Conservation (phyloP, 2,329 filamentous ascomycete genomes). For the Pseudofabraea citricarpa region DNA sequence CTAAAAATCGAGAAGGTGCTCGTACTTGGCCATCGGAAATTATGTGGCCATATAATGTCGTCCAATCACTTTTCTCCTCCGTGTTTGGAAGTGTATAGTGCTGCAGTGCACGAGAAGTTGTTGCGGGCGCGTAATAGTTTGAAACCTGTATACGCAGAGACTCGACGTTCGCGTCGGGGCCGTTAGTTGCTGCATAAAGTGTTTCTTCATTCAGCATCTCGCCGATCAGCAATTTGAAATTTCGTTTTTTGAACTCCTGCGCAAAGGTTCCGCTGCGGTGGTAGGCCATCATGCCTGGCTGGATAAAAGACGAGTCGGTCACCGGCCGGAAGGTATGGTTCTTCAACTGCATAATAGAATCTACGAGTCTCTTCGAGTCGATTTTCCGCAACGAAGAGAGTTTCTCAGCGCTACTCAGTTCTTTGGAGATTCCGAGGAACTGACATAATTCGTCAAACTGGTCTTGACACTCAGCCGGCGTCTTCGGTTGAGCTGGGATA, state of each 20-base stretch:
- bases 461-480: slow-evolving; percentile 28
- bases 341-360: slow-evolving; percentile 32
- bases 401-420: slow-evolving; percentile 24
- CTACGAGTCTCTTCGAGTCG: slow-evolving; percentile 27
- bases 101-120: slow-evolving; percentile 30
- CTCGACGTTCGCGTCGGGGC: slow-evolving; percentile 28
- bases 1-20: slow-evolving; percentile 30
- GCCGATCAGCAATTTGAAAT: slow-evolving; percentile 34
- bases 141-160: slow-evolving; percentile 32
- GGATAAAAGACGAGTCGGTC: slow-evolving; percentile 37
- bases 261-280: slow-evolving; percentile 33
- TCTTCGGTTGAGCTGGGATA: slow-evolving; percentile 39
- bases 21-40: slow-evolving; percentile 36
- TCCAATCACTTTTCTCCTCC: slow-evolving; percentile 30
- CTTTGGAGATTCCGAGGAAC: slow-evolving; percentile 26
- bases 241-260: slow-evolving; percentile 29
- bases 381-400: slow-evolving; percentile 29
- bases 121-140: slow-evolving; percentile 38
- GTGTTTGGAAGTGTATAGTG: slow-evolving; percentile 31
- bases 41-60: slow-evolving; percentile 34
- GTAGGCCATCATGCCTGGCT: slow-evolving; percentile 33
- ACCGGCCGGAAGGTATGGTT: slow-evolving; percentile 41
- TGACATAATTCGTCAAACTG: slow-evolving; percentile 39
- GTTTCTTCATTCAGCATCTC: slow-evolving; percentile 40
- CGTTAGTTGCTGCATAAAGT: slow-evolving; percentile 36